Conservation (phyloP, 1,284 basidiomycete species). For the Afroboletus lepidellus region DNA sequence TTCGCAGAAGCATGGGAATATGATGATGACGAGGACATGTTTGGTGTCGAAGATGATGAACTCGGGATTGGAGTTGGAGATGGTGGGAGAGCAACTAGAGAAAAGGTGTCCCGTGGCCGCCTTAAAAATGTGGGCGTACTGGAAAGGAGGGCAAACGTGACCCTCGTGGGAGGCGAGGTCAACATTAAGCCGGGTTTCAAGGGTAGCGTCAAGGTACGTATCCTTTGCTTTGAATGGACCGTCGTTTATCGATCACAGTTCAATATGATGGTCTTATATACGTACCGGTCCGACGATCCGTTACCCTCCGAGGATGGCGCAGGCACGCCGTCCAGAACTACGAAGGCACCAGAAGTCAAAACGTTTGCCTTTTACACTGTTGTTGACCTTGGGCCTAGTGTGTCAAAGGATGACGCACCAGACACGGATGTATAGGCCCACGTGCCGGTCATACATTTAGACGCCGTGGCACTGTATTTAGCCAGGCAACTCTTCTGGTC, state of each 20-base stretch:
- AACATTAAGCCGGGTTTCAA: conserved; percentile 73
- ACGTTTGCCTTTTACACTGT: conserved; percentile 85
- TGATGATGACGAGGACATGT: conserved; percentile 87
- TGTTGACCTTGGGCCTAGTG: conserved; percentile 71
- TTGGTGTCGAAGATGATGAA: conserved; percentile 70
- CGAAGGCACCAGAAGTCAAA: conserved; percentile 66
- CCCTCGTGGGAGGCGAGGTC: conserved; percentile 81
- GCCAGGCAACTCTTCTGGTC: too few relatives aligned
- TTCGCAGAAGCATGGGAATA: conserved; percentile 96
- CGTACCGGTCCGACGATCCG: conserved; percentile 86
- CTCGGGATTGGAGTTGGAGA: conserved; percentile 40
- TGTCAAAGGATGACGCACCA: conserved; percentile 53
- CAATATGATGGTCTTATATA: conserved; percentile 89
- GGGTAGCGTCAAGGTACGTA: conserved; percentile 70
- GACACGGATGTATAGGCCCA: conserved; percentile 27
- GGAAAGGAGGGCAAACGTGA: conserved; percentile 84
- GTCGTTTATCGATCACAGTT: conserved; percentile 52
- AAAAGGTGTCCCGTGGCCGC: conserved; percentile 49
- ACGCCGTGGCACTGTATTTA: background rate
- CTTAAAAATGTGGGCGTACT: conserved; percentile 74
- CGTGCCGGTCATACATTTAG: conserved; percentile 1
- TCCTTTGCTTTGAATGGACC: background rate
- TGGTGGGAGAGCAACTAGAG: conserved; percentile 32
- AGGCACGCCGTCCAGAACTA: conserved; percentile 45
- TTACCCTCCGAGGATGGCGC: conserved; percentile 58